Evolutionary conservation across 768 basidiomycete species (phyloP), one percentile per base, ranked within the genome.

Genomic region (Hygrophoropsis aurantiaca): DNA sequence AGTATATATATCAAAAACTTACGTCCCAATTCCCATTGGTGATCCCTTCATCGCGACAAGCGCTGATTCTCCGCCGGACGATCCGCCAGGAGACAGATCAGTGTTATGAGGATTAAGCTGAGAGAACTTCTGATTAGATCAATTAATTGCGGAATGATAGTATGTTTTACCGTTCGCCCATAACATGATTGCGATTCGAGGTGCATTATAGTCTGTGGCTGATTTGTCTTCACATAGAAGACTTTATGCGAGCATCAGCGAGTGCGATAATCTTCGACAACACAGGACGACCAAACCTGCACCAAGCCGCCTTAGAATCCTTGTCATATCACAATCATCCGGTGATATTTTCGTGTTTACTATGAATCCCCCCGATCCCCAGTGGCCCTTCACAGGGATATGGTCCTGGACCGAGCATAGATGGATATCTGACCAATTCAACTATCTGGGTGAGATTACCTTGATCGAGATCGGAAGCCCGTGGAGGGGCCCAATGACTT

Each of bases 31-130:
- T 5, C 78, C 74, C 23, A 79, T 50, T 20, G 71, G 70, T 16
- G 69, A 66, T 26, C 77, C 77, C 26, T 69, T 69, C 44, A 79
- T 50, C 4, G 75, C 75, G 2, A 80, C 44, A 1, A 80, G 54
- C 0, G 79, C 75, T 4, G 69, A 66, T 56, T 78, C 79, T 23
- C 79, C 79, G 5, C 79, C 79, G 2, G 73, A 74, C 8, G 76
- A 78, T n/a, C 80, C 80, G 11, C 80, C 79, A 1, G 69, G 58
- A 0, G 73, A 75, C 18, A 77, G 57, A 11, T 60, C 40, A 1
- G 69, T 61, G 50, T 79, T 78, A 58, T 64, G 57, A 1, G 79
- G 79, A 46, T 80, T 78, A 24, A 66, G 55, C 37, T 77, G 62
- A 35, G 27, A 13, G 6, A 6, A 30, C 13, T 30, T 7, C 27